Evolutionary conservation across 805 yeast genomes (phyloP).

Genomic region (Yamadazyma akitaensis): DNA sequence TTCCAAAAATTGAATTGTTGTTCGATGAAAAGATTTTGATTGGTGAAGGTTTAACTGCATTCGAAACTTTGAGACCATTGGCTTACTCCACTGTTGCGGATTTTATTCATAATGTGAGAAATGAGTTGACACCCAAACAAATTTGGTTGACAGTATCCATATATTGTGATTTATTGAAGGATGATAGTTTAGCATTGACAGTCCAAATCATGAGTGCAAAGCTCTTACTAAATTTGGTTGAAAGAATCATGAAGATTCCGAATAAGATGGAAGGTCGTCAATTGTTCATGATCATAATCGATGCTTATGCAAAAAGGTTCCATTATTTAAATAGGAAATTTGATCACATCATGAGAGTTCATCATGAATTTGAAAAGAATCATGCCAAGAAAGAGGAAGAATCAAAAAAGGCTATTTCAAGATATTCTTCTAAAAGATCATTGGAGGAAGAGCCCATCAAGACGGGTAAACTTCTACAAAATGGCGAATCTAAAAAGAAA

Average conservation of each 20-base stretch:
- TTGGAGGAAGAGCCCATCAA: constrained; percentile 18
- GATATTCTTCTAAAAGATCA: constrained; percentile 32
- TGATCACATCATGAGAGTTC: constrained; percentile 60
- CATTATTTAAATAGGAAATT: constrained; percentile 70
- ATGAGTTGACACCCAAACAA: constrained; percentile 75
- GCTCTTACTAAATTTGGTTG: constrained; percentile 80
- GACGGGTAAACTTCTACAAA: not conserved
- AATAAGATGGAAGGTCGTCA: constrained; percentile 81
- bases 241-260: constrained; percentile 77
- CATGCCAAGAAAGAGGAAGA: constrained; percentile 40
- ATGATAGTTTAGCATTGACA: constrained; percentile 75
- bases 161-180: constrained; percentile 77
- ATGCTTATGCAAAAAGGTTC: constrained; percentile 83
- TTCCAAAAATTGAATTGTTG: constrained; percentile 79
- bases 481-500: constrained; percentile 4
- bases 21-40: constrained; percentile 85
- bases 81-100: constrained; percentile 97
- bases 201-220: constrained; percentile 98
- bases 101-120: constrained; percentile 86
- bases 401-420: constrained; percentile 36
- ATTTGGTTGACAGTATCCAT: constrained; percentile 84
- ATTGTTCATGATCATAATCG: constrained; percentile 78
- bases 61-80: constrained; percentile 84
- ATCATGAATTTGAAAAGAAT: constrained; percentile 48
- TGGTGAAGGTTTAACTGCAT: constrained; percentile 90